These are phyloP conservation scores for Gamarada debralockiae DNA, from an alignment of 495 filamentous ascomycete species.

Conservation along the genomic window DNA sequence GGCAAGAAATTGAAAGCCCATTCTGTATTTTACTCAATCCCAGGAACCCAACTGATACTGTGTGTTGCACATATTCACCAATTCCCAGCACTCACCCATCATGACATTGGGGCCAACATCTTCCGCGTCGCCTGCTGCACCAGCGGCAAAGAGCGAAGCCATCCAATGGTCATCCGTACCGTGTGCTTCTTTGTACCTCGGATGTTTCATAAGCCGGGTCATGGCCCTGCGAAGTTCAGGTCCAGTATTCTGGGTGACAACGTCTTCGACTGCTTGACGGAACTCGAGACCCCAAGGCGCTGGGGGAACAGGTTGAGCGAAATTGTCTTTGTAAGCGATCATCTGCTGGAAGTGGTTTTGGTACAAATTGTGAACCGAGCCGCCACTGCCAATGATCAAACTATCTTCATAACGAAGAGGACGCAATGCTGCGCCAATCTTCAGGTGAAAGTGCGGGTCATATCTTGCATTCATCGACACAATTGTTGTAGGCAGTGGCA, in stretches of 20 bases:
- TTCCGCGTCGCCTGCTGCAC: constrained; percentile 46
- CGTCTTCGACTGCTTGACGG: constrained; percentile 55
- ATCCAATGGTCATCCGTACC: constrained; percentile 64
- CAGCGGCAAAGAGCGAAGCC: constrained; percentile 53
- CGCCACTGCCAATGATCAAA: constrained; percentile 57
- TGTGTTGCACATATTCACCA: constrained; percentile 62
- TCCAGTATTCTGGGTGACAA: constrained; percentile 37
- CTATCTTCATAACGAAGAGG: constrained; percentile 40
- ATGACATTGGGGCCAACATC: constrained; percentile 37
- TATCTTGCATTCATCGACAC: constrained; percentile 54
- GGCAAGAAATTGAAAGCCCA: not conserved
- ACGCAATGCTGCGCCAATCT: constrained; percentile 47
- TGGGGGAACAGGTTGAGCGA: constrained; percentile 51
- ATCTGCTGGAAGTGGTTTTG: constrained; percentile 57
- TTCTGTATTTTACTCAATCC: not conserved
- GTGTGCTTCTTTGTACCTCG: constrained; percentile 55
- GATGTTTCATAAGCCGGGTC: constrained; percentile 58
- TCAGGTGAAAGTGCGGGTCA: constrained; percentile 58
- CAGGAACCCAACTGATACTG: constrained; percentile 45
- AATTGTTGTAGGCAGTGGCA: constrained; percentile 55
- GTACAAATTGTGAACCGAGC: constrained; percentile 61
- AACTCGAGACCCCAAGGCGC: constrained; percentile 55
- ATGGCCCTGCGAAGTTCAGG: constrained; percentile 43
- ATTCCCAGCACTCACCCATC: constrained; percentile 44
- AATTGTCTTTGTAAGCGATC: constrained; percentile 55